These are phyloP conservation scores for Penicillium oxalicum DNA, from an alignment of 2,329 filamentous ascomycete genomes.

Conservation along the genomic window DNA sequence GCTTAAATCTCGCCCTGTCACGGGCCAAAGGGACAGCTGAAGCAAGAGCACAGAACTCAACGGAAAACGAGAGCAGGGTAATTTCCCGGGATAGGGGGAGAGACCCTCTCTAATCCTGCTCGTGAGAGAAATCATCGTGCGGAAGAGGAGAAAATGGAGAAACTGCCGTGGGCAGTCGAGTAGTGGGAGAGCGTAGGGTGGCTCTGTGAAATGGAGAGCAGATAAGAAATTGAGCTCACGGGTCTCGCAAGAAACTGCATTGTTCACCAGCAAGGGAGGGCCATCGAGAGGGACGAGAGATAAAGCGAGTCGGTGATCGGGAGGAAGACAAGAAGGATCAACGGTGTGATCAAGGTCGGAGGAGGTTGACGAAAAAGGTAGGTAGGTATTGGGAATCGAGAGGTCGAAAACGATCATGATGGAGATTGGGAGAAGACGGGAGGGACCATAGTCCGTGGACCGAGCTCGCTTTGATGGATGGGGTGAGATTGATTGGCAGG, in stretches of 20 bases:
- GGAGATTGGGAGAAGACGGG: background rate
- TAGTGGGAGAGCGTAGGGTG: too few species aligned
- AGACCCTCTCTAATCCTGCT: too few species aligned
- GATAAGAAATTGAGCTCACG: too few species aligned
- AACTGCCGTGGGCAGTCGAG: too few species aligned
- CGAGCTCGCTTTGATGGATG: background rate
- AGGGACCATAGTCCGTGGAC: background rate
- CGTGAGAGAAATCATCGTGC: too few species aligned
- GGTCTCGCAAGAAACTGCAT: too few species aligned
- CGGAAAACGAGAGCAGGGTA: background rate
- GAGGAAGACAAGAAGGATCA: background rate
- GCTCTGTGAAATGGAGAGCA: too few species aligned
- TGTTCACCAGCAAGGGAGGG: too few species aligned
- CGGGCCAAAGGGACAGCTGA: background rate
- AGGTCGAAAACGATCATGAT: background rate
- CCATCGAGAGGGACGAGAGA: too few species aligned
- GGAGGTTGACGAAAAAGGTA: background rate
- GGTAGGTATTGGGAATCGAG: background rate
- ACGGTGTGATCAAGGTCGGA: background rate
- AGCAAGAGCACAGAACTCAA: conserved; percentile 1
- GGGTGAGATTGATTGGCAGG: background rate
- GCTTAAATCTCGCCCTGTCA: background rate
- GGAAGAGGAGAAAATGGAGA: too few species aligned
- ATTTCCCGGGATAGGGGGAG: too few species aligned
- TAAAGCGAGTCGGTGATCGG: too few species aligned